These are phyloP conservation scores for Euphorbia schlechtendalii DNA, from an alignment of 441 rosid genomes.

Conservation along the genomic window DNA sequence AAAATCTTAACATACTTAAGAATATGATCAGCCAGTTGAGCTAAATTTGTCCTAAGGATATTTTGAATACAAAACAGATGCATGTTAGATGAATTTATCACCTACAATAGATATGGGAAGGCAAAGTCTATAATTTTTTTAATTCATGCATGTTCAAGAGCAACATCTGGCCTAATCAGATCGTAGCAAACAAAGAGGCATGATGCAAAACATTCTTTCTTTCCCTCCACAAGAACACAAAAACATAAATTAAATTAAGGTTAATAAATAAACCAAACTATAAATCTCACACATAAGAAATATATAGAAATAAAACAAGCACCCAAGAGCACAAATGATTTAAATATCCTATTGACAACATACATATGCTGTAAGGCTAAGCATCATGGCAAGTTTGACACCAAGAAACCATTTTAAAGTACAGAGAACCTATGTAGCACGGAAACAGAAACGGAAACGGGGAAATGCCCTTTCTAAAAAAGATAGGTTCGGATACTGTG, in stretches of 20 bases:
- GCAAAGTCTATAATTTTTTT: constrained; percentile 93
- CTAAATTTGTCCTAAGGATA: no score
- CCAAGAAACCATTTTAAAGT: background rate
- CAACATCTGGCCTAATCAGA: no score
- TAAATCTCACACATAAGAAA: background rate
- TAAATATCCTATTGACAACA: background rate
- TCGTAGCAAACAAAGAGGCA: constrained; percentile 99
- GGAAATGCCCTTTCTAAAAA: no score
- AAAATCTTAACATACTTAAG: background rate
- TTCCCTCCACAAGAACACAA: constrained; percentile 60
- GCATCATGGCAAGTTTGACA: background rate
- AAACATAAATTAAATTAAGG: no score
- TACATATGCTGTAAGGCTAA: background rate
- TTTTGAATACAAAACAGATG: background rate
- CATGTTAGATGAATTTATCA: constrained; percentile 17
- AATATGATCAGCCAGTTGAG: no score
- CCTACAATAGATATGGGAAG: constrained; percentile 93
- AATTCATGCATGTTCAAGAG: constrained; percentile 93
- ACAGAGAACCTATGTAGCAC: no score
- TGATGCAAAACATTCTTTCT: constrained; percentile 95
- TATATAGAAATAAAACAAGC: background rate
- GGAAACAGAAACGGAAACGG: no score
- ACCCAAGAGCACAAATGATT: background rate
- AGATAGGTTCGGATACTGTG: no score
- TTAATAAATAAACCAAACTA: no score